Evolutionary conservation across 352 stramenopile genomes (phyloP).

Genomic region (Phytophthora multivora): DNA sequence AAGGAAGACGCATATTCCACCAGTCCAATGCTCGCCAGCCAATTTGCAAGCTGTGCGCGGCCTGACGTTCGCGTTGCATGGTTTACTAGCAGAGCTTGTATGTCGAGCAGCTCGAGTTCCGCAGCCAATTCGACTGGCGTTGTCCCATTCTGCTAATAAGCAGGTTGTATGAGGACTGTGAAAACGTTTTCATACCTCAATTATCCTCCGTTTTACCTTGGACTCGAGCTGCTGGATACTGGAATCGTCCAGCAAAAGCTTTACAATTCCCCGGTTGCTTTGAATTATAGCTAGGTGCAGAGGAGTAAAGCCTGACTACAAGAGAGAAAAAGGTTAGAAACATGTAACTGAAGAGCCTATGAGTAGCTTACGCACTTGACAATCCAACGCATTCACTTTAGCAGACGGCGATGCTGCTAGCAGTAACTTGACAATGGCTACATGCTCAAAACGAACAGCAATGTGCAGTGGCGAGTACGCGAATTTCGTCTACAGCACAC

Average conservation of each 20-base stretch:
- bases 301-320: slow-evolving; percentile 53
- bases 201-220: slow-evolving; percentile 37
- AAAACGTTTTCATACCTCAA: not conserved
- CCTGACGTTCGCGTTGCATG: slow-evolving; percentile 34
- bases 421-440: slow-evolving; percentile 53
- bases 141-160: slow-evolving; percentile 42
- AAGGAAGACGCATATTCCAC: slow-evolving; percentile 62
- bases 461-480: slow-evolving; percentile 72
- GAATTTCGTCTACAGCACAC: slow-evolving; percentile 52
- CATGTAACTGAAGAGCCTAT: not conserved
- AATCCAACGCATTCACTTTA: slow-evolving; percentile 32
- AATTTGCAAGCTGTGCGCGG: slow-evolving; percentile 52
- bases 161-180: not conserved
- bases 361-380: slow-evolving; percentile 28
- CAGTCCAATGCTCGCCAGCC: slow-evolving; percentile 76
- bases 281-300: slow-evolving; percentile 72
- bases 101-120: slow-evolving; percentile 38
- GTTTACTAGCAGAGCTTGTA: slow-evolving; percentile 43
- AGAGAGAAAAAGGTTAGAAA: slow-evolving; percentile 1
- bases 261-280: slow-evolving; percentile 50
- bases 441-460: slow-evolving; percentile 65
- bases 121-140: slow-evolving; percentile 64
- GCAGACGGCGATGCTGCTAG: slow-evolving; percentile 26
- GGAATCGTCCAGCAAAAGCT: slow-evolving; percentile 52
- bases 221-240: slow-evolving; percentile 43